phyloP scores from a whole-genome alignment of 305 asterid genomes.

The Euphrasia arctica region DNA sequence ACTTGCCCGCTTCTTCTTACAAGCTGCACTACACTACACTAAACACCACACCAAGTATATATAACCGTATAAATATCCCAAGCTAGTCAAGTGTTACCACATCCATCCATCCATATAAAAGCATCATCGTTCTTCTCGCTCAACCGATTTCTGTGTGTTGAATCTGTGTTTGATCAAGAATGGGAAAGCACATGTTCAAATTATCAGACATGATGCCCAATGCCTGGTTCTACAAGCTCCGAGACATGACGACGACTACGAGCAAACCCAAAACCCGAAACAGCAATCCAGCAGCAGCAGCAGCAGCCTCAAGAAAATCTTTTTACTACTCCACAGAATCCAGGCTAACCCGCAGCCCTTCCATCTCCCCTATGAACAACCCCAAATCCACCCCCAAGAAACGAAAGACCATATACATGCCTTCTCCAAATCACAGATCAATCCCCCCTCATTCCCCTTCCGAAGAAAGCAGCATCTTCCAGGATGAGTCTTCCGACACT shows the following conservation, averaged over 20 bases:
- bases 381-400: slow-evolving; percentile 37
- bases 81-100: too few species aligned
- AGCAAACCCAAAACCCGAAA: slow-evolving; percentile 38
- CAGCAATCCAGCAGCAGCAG: slow-evolving; percentile 7
- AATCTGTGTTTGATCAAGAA: slow-evolving; percentile 12
- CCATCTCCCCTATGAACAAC: slow-evolving; percentile 25
- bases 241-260: slow-evolving; percentile 41
- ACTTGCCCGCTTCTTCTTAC: too few species aligned
- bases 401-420: slow-evolving; percentile 57
- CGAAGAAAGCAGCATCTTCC: not conserved
- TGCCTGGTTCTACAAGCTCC: slow-evolving; percentile 90
- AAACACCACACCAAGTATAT: too few species aligned
- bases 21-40: too few species aligned
- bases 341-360: slow-evolving; percentile 12
- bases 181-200: slow-evolving; percentile 73
- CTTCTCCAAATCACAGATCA: slow-evolving; percentile 45
- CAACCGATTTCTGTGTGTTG: too few species aligned
- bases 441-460: slow-evolving; percentile 2
- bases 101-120: too few species aligned
- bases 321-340: slow-evolving; percentile 44
- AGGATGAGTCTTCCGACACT: slow-evolving; percentile 3
- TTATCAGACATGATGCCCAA: slow-evolving; percentile 80
- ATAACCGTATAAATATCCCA: too few species aligned
- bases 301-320: slow-evolving; percentile 37
- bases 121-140: too few species aligned